Evolutionary conservation across 2,329 filamentous ascomycete genomes (phyloP).

Genomic region (Aureobasidium pullulans): DNA sequence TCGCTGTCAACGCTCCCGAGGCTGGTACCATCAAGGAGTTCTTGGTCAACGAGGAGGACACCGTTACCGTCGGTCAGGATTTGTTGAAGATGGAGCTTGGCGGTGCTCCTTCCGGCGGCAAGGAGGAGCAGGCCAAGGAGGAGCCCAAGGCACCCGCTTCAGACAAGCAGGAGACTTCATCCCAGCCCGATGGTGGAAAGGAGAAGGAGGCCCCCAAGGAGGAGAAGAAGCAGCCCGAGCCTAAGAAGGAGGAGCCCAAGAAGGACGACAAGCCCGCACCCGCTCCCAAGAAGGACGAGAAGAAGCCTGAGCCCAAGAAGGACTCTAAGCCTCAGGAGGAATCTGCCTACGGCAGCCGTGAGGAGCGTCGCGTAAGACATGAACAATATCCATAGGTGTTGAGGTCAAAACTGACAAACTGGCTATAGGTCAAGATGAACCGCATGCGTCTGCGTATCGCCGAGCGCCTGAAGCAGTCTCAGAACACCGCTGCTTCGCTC

Average conservation of each 20-base stretch:
- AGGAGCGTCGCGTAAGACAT: constrained; percentile 71
- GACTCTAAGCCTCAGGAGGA: constrained; percentile 35
- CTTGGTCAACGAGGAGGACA: constrained; percentile 87
- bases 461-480: constrained; percentile 96
- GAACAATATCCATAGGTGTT: background rate
- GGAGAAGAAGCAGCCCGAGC: constrained; percentile 27
- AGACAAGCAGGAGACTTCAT: constrained; percentile 49
- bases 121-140: constrained; percentile 46
- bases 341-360: constrained; percentile 60
- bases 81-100: constrained; percentile 80
- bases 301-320: constrained; percentile 40
- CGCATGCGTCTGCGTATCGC: constrained; percentile 96
- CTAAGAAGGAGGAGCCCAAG: constrained; percentile 31
- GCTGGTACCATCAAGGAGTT: constrained; percentile 88
- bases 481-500: constrained; percentile 93
- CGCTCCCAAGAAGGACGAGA: constrained; percentile 28
- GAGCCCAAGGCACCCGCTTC: constrained; percentile 55
- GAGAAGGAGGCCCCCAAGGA: constrained; percentile 32
- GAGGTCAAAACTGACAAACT: constrained; percentile 7
- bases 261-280: constrained; percentile 28
- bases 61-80: constrained; percentile 88
- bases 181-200: constrained; percentile 45
- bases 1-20: constrained; percentile 89
- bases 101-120: constrained; percentile 47
- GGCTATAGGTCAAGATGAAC: constrained; percentile 93